Evolutionary conservation across 495 filamentous ascomycete species (phyloP).

Genomic region (Immersiella caudata): DNA sequence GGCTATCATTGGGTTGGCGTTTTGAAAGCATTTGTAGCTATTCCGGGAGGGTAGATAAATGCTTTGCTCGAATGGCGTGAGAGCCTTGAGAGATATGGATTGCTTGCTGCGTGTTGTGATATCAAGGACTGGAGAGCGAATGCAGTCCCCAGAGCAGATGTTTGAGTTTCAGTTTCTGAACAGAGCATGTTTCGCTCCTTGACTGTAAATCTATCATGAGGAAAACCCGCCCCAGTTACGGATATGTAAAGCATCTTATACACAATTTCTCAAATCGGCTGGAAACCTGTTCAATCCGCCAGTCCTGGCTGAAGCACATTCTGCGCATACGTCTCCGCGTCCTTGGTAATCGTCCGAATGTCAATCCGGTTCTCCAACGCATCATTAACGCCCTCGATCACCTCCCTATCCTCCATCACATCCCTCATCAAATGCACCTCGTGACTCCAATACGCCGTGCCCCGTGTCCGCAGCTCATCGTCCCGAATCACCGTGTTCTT

Average conservation of each 20-base stretch:
- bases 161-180: too few relatives aligned
- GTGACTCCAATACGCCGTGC: constrained; percentile 54
- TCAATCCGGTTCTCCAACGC: constrained; percentile 56
- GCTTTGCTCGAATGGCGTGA: neutral
- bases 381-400: constrained; percentile 59
- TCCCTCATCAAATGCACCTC: constrained; percentile 59
- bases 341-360: constrained; percentile 49
- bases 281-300: neutral
- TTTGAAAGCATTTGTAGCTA: constrained; percentile 1
- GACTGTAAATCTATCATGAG: too few relatives aligned
- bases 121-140: too few relatives aligned
- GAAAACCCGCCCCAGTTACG: neutral
- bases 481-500: constrained; percentile 59
- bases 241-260: neutral
- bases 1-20: constrained; percentile 5
- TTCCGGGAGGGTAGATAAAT: constrained; percentile 5
- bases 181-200: too few relatives aligned
- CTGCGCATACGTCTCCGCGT: constrained; percentile 58
- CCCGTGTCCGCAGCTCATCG: constrained; percentile 51
- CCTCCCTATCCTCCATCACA: constrained; percentile 63
- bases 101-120: too few relatives aligned
- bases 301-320: constrained; percentile 44
- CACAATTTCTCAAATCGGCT: neutral
- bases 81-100: too few relatives aligned
- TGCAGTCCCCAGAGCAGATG: too few relatives aligned